Conservation (phyloP, 148 eudicot species). For the Amaranthus palmeri region DNA sequence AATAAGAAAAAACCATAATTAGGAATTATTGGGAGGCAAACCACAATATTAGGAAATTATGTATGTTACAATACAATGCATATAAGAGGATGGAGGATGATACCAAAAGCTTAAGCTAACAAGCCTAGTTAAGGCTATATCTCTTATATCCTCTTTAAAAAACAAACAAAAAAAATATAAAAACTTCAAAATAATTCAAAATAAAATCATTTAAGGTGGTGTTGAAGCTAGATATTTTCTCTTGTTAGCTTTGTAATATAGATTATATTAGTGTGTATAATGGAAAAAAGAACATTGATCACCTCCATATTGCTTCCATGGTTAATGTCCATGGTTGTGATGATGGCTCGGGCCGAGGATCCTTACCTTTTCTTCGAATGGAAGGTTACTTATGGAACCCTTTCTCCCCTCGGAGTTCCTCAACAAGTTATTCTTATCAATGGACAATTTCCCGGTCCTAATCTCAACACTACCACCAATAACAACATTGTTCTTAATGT, state of each 20-base stretch:
- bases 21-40: conserved; percentile 22
- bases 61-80: not conserved
- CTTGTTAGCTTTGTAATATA: conserved; percentile 22
- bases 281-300: conserved; percentile 24
- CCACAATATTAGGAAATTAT: conserved; percentile 28
- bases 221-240: conserved; percentile 13
- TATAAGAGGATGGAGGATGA: conserved; percentile 17
- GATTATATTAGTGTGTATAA: not conserved
- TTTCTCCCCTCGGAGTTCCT: conserved; percentile 56
- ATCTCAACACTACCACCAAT: conserved; percentile 51
- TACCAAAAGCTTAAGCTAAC: conserved; percentile 21
- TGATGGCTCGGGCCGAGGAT: conserved; percentile 48
- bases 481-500: conserved; percentile 59
- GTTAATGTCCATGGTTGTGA: conserved; percentile 24
- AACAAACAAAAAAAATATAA: not conserved
- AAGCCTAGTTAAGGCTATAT: conserved; percentile 28
- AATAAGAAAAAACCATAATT: conserved; percentile 15
- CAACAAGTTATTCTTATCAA: conserved; percentile 62
- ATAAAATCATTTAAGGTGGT: not conserved
- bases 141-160: conserved; percentile 6
- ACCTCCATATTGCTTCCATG: conserved; percentile 29
- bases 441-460: conserved; percentile 56
- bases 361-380: conserved; percentile 50
- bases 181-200: not conserved
- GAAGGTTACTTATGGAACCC: conserved; percentile 53